Evolutionary conservation across 2,329 filamentous ascomycete genomes (phyloP).

Genomic region (Diplocarpon mali): DNA sequence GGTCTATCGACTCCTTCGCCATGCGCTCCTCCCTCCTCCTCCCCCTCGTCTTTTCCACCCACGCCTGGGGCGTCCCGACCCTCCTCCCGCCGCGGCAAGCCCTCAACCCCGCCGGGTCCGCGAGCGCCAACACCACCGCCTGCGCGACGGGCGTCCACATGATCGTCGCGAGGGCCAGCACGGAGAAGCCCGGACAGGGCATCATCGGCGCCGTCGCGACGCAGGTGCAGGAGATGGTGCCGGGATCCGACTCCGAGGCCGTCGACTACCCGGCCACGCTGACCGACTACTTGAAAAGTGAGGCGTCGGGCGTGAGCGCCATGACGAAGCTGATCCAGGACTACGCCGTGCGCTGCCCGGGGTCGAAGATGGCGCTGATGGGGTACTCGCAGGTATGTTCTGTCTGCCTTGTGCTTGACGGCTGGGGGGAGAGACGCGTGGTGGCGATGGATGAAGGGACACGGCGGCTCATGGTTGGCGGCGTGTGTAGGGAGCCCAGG

Average conservation of each 20-base stretch:
- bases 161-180: constrained; percentile 29
- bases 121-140: constrained; percentile 1
- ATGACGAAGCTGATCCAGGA: constrained; percentile 24
- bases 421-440: too few relatives aligned
- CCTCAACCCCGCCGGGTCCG: not conserved
- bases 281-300: constrained; percentile 21
- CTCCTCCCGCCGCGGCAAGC: not conserved
- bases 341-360: constrained; percentile 25
- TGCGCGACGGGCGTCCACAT: constrained; percentile 22
- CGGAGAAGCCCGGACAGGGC: constrained; percentile 28
- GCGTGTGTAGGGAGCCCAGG: constrained; percentile 20
- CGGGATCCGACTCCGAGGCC: constrained; percentile 27
- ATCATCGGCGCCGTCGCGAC: constrained; percentile 26
- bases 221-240: constrained; percentile 23
- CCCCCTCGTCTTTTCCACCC: not conserved
- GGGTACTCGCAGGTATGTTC: constrained; percentile 27
- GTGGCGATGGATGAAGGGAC: too few relatives aligned
- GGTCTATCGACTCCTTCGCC: not conserved
- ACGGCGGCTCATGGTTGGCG: not conserved
- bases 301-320: constrained; percentile 25
- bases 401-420: not conserved
- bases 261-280: constrained; percentile 27
- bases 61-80: not conserved
- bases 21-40: not conserved
- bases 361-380: constrained; percentile 27